Evolutionary conservation across 73 alveolate species (phyloP).

Genomic region (Paramecium tetraurelia): DNA sequence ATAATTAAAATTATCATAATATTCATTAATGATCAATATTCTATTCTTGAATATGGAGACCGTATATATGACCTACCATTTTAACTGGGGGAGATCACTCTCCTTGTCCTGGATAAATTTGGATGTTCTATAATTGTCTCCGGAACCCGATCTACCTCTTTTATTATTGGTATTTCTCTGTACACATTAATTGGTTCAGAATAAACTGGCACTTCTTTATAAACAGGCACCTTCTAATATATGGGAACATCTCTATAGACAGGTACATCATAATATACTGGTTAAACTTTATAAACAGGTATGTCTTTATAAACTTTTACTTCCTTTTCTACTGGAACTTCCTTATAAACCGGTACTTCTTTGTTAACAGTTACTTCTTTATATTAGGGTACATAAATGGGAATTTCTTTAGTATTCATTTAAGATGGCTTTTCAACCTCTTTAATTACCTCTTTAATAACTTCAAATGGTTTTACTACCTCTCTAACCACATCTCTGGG

Average conservation of each 20-base stretch:
- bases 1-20: neutral
- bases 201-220: neutral
- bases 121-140: neutral
- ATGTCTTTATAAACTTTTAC: neutral
- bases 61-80: neutral
- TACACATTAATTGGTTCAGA: neutral
- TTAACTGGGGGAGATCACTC: neutral
- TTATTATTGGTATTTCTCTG: neutral
- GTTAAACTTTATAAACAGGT: neutral
- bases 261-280: neutral
- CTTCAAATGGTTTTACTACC: neutral
- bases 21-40: neutral
- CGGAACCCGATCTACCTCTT: neutral
- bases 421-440: neutral
- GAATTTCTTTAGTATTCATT: neutral
- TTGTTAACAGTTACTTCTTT: neutral
- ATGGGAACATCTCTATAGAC: neutral
- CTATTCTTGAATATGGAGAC: neutral
- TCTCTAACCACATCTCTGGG: slow-evolving; percentile 1
- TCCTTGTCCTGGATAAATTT: neutral
- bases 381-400: neutral
- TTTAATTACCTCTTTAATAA: neutral
- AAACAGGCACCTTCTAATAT: neutral
- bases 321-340: neutral
- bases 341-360: slow-evolving; percentile 5